phyloP scores from a whole-genome alignment of 2,329 filamentous ascomycete genomes.

The Gremmenia infestans region DNA sequence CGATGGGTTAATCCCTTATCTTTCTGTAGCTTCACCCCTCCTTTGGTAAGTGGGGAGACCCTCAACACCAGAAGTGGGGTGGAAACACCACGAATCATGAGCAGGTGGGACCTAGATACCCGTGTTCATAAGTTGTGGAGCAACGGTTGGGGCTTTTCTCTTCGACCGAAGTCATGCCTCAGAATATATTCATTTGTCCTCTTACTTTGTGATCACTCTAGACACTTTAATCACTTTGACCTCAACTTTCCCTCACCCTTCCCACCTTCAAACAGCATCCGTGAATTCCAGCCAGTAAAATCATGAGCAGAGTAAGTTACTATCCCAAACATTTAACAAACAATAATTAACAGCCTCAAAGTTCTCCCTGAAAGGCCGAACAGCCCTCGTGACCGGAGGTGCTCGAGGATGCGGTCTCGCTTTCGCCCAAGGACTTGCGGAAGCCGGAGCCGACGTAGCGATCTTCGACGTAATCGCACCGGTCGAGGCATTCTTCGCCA shows the following conservation, averaged over 20 bases:
- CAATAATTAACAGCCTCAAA: slow-evolving; percentile 9
- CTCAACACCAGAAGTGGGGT: no score
- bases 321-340: background rate
- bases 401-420: slow-evolving; percentile 41
- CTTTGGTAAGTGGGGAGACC: background rate
- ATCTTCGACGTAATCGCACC: slow-evolving; percentile 43
- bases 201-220: no score
- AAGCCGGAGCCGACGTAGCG: slow-evolving; percentile 41
- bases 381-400: slow-evolving; percentile 43
- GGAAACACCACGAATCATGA: no score
- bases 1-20: background rate
- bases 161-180: no score
- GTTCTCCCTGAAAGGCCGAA: slow-evolving; percentile 43
- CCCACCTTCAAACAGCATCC: background rate
- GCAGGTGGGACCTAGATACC: no score
- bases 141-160: no score
- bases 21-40: background rate
- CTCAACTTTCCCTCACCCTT: background rate
- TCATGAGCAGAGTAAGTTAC: background rate
- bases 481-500: slow-evolving; percentile 34
- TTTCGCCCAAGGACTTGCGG: slow-evolving; percentile 40
- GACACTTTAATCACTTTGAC: no score
- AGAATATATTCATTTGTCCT: no score
- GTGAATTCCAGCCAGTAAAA: background rate
- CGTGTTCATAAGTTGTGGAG: no score